Evolutionary conservation across 257 asterid species (phyloP).

Genomic region (Ilex aquifolium): DNA sequence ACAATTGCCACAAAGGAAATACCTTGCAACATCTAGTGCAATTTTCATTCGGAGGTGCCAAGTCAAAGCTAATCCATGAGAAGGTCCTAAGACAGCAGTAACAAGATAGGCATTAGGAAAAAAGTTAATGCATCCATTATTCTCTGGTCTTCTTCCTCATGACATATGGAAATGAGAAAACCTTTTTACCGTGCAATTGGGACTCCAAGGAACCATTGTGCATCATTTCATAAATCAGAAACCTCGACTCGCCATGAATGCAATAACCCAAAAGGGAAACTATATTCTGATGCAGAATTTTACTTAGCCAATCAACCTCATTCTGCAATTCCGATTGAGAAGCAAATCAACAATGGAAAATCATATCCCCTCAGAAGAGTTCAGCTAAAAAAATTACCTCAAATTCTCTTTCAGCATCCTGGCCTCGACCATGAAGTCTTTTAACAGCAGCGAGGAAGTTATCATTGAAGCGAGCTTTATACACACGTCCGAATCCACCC

Average conservation of each 20-base stretch:
- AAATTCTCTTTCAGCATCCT: conserved; percentile 59
- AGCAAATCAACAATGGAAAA: conserved; percentile 9
- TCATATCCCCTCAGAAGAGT: not conserved
- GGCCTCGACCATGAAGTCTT: conserved; percentile 49
- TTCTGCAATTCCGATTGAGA: conserved; percentile 48
- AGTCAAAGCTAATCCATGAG: conserved; percentile 56
- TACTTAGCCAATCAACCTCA: conserved; percentile 70
- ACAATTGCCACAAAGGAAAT: conserved; percentile 1
- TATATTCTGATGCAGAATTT: conserved; percentile 74
- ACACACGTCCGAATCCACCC: conserved; percentile 72
- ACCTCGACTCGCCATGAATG: conserved; percentile 51
- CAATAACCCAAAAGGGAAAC: conserved; percentile 83
- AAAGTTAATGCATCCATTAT: not conserved
- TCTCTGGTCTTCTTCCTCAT: not conserved
- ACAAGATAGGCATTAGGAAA: not conserved
- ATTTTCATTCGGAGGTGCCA: conserved; percentile 94
- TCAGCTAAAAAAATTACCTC: conserved; percentile 39
- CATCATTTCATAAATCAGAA: conserved; percentile 88
- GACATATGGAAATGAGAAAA: not conserved
- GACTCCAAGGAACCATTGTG: conserved; percentile 74
- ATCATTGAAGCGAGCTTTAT: conserved; percentile 64
- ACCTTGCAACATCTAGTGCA: conserved; percentile 95
- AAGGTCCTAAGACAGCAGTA: conserved; percentile 42
- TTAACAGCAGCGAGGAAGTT: conserved; percentile 64
- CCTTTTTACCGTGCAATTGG: conserved; percentile 67